phyloP scores from a whole-genome alignment of 2,329 filamentous ascomycete species.

The Neonectria sp. region DNA sequence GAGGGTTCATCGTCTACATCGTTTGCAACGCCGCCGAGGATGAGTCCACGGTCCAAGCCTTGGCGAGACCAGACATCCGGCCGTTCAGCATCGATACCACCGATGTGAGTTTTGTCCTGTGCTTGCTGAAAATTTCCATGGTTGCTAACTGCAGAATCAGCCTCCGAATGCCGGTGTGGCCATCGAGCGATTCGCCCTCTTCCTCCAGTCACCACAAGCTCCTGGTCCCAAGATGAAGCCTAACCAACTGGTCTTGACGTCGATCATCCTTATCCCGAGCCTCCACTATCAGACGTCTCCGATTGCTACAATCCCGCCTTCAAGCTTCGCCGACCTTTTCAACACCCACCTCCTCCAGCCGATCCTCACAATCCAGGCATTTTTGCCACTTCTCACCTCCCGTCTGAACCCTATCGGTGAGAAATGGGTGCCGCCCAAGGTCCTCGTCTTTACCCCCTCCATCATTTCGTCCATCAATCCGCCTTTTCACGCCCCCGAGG shows the following conservation, averaged over 20 bases:
- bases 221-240: conserved; percentile 83
- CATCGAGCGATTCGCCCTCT: conserved; percentile 79
- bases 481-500: conserved; percentile 88
- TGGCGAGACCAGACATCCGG: conserved; percentile 86
- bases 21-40: conserved; percentile 90
- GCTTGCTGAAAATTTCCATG: not conserved
- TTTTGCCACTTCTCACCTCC: conserved; percentile 83
- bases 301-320: conserved; percentile 87
- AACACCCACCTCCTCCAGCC: conserved; percentile 94
- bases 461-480: conserved; percentile 86
- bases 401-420: conserved; percentile 69
- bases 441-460: conserved; percentile 84
- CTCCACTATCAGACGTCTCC: conserved; percentile 85
- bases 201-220: conserved; percentile 81
- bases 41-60: conserved; percentile 81
- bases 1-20: conserved; percentile 94
- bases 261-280: conserved; percentile 87
- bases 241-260: conserved; percentile 83
- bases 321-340: conserved; percentile 89
- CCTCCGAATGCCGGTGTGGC: conserved; percentile 77
- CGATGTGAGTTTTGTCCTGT: conserved; percentile 69
- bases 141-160: conserved; percentile 56
- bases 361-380: conserved; percentile 89
- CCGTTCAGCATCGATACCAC: conserved; percentile 87
- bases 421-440: conserved; percentile 71